phyloP scores from a whole-genome alignment of 371 early-diverging fungal species.

The Rhizopus sp. region DNA sequence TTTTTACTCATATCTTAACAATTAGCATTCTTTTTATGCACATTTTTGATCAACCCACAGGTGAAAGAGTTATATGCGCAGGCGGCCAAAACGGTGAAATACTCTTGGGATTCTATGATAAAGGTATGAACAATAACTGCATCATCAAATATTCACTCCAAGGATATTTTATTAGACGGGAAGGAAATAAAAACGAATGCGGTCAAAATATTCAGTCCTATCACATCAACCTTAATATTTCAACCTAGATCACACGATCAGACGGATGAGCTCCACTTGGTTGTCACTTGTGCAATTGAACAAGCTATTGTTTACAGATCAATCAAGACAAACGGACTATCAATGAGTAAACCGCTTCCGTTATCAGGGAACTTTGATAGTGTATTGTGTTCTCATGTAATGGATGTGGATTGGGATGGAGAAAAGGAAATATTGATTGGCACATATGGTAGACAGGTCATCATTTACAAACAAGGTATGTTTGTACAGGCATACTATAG shows the following conservation, averaged over 20 bases:
- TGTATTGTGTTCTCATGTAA: constrained; percentile 68
- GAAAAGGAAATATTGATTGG: constrained; percentile 70
- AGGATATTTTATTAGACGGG: constrained; percentile 24
- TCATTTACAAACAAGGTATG: constrained; percentile 70
- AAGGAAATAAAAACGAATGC: constrained; percentile 34
- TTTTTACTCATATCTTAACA: not conserved
- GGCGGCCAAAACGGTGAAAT: constrained; percentile 66
- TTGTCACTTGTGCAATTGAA: constrained; percentile 69
- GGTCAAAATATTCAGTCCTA: constrained; percentile 46
- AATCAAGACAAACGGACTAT: constrained; percentile 46
- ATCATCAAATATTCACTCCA: not conserved
- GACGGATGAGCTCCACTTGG: constrained; percentile 48
- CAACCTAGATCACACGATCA: constrained; percentile 48
- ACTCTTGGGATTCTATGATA: constrained; percentile 43
- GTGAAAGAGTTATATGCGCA: constrained; percentile 56
- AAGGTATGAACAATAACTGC: constrained; percentile 12
- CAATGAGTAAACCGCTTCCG: constrained; percentile 45
- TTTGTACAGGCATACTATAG: not conserved
- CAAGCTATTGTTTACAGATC: constrained; percentile 61
- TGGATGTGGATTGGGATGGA: constrained; percentile 80
- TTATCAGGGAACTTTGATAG: constrained; percentile 66
- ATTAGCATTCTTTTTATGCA: constrained; percentile 55
- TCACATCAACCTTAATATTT: constrained; percentile 50
- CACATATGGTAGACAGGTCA: constrained; percentile 71
- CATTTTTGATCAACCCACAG: constrained; percentile 47